Evolutionary conservation across 805 yeast species (phyloP).

Genomic region (Myxozyma udenii): DNA sequence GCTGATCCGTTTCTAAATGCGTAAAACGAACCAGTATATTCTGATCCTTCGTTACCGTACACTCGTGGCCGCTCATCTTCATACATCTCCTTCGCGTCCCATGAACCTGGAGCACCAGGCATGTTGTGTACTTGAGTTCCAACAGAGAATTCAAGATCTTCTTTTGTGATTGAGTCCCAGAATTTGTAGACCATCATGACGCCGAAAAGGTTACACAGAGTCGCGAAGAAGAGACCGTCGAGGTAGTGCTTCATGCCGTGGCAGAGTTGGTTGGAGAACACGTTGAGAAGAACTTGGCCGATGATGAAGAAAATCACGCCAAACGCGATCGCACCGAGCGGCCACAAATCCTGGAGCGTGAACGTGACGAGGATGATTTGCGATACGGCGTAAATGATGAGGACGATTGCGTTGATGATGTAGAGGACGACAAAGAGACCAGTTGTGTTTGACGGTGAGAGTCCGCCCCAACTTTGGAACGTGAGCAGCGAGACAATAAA

Average conservation of each 20-base stretch:
- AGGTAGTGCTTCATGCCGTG: slow-evolving; percentile 73
- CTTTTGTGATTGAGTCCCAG: slow-evolving; percentile 94
- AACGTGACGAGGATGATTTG: slow-evolving; percentile 66
- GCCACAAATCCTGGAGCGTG: slow-evolving; percentile 79
- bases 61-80: slow-evolving; percentile 15
- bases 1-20: slow-evolving; percentile 14
- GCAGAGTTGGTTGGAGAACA: slow-evolving; percentile 65
- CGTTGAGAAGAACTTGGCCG: slow-evolving; percentile 78
- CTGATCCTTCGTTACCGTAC: slow-evolving; percentile 23
- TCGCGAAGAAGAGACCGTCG: slow-evolving; percentile 85
- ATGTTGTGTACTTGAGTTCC: slow-evolving; percentile 41
- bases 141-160: slow-evolving; percentile 89
- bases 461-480: slow-evolving; percentile 57
- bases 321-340: slow-evolving; percentile 74
- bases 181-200: slow-evolving; percentile 93
- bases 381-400: slow-evolving; percentile 60
- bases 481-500: slow-evolving; percentile 70
- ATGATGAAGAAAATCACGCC: slow-evolving; percentile 69
- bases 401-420: slow-evolving; percentile 63
- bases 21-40: slow-evolving; percentile 28
- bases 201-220: slow-evolving; percentile 73
- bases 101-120: slow-evolving; percentile 2
- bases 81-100: slow-evolving; percentile 26
- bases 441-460: slow-evolving; percentile 53
- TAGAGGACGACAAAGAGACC: slow-evolving; percentile 69